Conservation (phyloP, 805 yeast species). For the Groenewaldozyma tartarivorans region DNA sequence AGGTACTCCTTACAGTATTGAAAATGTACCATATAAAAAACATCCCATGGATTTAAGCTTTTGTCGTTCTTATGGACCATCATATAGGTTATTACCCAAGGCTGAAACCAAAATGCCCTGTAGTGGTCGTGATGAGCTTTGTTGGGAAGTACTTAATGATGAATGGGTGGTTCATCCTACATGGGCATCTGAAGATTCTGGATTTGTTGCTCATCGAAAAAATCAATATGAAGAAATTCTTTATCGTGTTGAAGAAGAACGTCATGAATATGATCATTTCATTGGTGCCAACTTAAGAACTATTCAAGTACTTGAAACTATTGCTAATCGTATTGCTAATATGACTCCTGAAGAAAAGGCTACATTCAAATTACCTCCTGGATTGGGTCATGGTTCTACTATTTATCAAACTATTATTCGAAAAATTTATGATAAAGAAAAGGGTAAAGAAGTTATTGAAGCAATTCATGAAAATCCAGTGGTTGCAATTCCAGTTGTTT, state of each 20-base stretch:
- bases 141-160: constrained; percentile 97
- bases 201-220: constrained; percentile 96
- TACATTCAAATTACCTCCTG: constrained; percentile 78
- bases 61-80: constrained; percentile 93
- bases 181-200: constrained; percentile 99
- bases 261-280: constrained; percentile 93
- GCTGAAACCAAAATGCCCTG: constrained; percentile 95
- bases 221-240: constrained; percentile 95
- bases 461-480: constrained; percentile 94
- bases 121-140: constrained; percentile 96
- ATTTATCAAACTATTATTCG: constrained; percentile 90
- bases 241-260: constrained; percentile 92
- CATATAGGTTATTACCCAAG: constrained; percentile 86
- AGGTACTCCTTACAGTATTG: constrained; percentile 77
- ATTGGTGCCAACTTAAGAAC: constrained; percentile 94
- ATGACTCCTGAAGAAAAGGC: constrained; percentile 89
- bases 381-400: constrained; percentile 88
- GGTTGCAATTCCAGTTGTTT: constrained; percentile 85
- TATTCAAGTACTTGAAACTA: constrained; percentile 89
- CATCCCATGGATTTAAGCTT: constrained; percentile 82
- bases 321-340: constrained; percentile 85
- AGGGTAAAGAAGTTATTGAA: constrained; percentile 93
- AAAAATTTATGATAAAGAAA: constrained; percentile 85
- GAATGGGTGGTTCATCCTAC: constrained; percentile 99
- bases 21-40: constrained; percentile 76